Conservation (phyloP, 768 basidiomycete species). For the Amanita molliuscula region DNA sequence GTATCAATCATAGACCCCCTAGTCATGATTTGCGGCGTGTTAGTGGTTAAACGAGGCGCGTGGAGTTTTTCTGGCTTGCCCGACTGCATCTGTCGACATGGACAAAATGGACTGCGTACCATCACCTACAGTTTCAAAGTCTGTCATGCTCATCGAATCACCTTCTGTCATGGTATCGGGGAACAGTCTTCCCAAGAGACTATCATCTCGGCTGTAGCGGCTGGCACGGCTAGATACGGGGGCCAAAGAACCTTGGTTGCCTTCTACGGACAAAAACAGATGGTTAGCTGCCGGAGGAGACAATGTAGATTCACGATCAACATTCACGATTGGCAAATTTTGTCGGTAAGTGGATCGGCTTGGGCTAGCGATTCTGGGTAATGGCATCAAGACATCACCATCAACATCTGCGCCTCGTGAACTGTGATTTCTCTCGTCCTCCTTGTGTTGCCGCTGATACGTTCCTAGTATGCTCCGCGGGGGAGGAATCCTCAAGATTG, state of each 20-base stretch:
- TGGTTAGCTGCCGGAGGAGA: background rate
- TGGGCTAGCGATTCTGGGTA: constrained; percentile 6
- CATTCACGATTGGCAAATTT: background rate
- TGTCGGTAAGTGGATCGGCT: background rate
- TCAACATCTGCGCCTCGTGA: background rate
- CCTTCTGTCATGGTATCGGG: constrained; percentile 11
- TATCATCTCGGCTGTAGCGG: constrained; percentile 11
- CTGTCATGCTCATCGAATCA: constrained; percentile 9
- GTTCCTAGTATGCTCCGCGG: constrained; percentile 19
- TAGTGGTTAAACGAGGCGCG: constrained; percentile 6
- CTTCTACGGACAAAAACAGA: background rate
- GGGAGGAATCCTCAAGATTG: constrained; percentile 27
- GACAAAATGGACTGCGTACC: constrained; percentile 13
- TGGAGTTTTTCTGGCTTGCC: constrained; percentile 6
- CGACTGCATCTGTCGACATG: constrained; percentile 4
- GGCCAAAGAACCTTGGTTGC: background rate
- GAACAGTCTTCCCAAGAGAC: constrained; percentile 18
- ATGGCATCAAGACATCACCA: constrained; percentile 8
- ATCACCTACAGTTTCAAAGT: constrained; percentile 12
- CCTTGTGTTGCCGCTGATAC: constrained; percentile 10
- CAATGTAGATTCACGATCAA: constrained; percentile 1
- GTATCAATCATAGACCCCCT: background rate
- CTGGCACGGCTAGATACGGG: background rate
- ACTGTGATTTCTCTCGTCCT: background rate
- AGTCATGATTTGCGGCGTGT: constrained; percentile 5